Conservation (phyloP, 441 rosid species). For the Populus hybrid region DNA sequence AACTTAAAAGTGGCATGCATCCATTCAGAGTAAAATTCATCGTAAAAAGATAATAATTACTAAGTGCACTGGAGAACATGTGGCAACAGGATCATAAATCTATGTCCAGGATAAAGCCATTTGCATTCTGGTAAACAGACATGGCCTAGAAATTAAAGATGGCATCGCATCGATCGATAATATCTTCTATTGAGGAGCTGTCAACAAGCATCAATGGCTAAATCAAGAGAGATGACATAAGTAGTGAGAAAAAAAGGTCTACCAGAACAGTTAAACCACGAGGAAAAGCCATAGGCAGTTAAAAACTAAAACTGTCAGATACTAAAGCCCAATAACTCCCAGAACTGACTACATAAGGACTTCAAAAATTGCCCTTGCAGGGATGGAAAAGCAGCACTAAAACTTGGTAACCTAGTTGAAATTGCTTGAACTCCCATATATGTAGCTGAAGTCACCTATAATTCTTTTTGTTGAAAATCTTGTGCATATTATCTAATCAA, state of each 20-base stretch:
- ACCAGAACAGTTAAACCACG: neutral
- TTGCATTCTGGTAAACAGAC: neutral
- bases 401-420: neutral
- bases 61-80: neutral
- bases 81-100: neutral
- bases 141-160: neutral
- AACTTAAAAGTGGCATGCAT: conserved; percentile 11
- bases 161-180: neutral
- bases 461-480: neutral
- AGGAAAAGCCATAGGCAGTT: neutral
- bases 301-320: conserved; percentile 1
- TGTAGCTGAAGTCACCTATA: neutral
- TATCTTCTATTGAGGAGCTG: neutral
- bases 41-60: neutral
- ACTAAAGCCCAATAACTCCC: neutral
- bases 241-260: neutral
- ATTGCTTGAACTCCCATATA: neutral
- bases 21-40: neutral
- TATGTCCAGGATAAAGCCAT: neutral
- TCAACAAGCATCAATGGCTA: neutral
- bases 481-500: neutral
- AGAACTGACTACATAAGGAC: neutral
- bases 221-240: neutral
- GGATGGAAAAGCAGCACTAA: neutral
- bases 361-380: neutral